Evolutionary conservation across 306 rosid genomes (phyloP).

Genomic region (Adenanthera pavonina): DNA sequence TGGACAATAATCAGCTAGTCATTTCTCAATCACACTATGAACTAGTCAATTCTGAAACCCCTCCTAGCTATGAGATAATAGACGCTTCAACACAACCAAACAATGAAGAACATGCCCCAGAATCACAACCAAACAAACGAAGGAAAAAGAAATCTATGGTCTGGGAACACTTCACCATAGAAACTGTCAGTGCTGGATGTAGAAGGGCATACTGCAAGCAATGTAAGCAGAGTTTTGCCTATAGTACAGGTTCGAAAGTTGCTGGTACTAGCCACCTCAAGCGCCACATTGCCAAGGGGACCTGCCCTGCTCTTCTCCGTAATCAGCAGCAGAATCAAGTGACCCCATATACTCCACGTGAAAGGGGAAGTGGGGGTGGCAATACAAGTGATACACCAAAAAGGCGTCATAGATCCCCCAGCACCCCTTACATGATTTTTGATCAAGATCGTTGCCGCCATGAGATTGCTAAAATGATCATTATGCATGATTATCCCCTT

Average conservation of each 20-base stretch:
- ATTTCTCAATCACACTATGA: constrained; percentile 47
- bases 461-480: constrained; percentile 95
- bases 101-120: constrained; percentile 58
- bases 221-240: constrained; percentile 93
- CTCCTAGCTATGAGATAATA: constrained; percentile 25
- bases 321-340: constrained; percentile 68
- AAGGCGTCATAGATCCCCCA: constrained; percentile 75
- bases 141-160: constrained; percentile 94
- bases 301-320: constrained; percentile 79
- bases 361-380: constrained; percentile 51
- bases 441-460: constrained; percentile 88
- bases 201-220: constrained; percentile 95
- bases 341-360: constrained; percentile 68
- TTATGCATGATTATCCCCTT: constrained; percentile 95
- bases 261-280: constrained; percentile 97
- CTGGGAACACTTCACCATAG: constrained; percentile 98
- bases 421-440: constrained; percentile 67
- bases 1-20: constrained; percentile 43
- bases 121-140: constrained; percentile 82
- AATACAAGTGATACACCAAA: constrained; percentile 63
- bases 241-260: constrained; percentile 95
- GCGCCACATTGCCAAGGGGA: constrained; percentile 95
- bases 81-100: constrained; percentile 50
- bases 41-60: constrained; percentile 6
- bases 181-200: constrained; percentile 83